These are phyloP conservation scores for Trichoderma sp. DNA, from an alignment of 2,329 filamentous ascomycete species.

Conservation along the genomic window DNA sequence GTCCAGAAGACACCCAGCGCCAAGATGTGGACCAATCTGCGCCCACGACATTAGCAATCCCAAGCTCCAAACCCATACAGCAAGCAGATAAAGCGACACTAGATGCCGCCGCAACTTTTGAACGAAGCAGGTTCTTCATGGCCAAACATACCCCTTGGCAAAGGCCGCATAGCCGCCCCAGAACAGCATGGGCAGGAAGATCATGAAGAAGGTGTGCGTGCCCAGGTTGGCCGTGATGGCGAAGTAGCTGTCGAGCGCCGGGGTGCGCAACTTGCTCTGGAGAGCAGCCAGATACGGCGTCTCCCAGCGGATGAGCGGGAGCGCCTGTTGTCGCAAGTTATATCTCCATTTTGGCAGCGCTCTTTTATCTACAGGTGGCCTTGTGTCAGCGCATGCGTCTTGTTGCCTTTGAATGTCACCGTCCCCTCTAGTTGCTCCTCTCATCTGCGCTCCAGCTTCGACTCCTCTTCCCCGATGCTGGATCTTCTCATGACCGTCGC, in stretches of 20 bases:
- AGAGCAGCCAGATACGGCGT: conserved; percentile 89
- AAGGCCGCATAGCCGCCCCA: conserved; percentile 89
- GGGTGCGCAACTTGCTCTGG: conserved; percentile 76
- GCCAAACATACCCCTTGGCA: conserved; percentile 72
- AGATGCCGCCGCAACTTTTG: neutral
- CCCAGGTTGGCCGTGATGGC: conserved; percentile 94
- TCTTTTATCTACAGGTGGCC: conserved; percentile 63
- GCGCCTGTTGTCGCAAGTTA: conserved; percentile 70
- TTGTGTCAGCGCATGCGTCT: neutral
- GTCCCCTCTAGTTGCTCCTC: neutral
- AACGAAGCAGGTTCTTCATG: neutral
- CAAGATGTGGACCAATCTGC: conserved; percentile 69
- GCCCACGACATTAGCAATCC: conserved; percentile 23
- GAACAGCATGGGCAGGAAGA: conserved; percentile 88
- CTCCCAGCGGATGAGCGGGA: conserved; percentile 90
- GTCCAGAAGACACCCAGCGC: conserved; percentile 81
- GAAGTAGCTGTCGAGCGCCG: conserved; percentile 91
- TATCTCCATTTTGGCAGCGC: conserved; percentile 89
- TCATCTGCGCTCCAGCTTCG: neutral
- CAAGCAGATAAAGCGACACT: neutral
- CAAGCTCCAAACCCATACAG: neutral
- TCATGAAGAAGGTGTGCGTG: conserved; percentile 99
- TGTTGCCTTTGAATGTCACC: neutral
- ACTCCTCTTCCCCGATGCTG: neutral
- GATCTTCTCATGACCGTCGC: neutral